phyloP scores from a whole-genome alignment of 805 yeast genomes.

The Monosporozyma siamensis region DNA sequence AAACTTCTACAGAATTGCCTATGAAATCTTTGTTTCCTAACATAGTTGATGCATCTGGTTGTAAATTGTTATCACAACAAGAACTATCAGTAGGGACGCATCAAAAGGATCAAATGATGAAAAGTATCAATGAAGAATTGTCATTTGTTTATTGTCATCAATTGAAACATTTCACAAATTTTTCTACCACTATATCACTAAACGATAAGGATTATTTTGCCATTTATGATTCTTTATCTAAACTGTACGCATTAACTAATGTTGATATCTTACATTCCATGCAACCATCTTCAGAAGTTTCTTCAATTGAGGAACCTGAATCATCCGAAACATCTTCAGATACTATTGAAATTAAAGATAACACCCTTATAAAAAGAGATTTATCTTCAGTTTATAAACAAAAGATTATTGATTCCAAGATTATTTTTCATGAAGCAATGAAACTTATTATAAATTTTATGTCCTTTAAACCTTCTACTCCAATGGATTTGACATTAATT shows the following conservation, averaged over 20 bases:
- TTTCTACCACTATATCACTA: slow-evolving; percentile 10
- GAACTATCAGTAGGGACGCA: slow-evolving; percentile 30
- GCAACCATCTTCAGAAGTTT: neutral
- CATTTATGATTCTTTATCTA: slow-evolving; percentile 5
- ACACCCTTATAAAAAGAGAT: neutral
- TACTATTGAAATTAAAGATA: neutral
- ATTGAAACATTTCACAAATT: slow-evolving; percentile 19
- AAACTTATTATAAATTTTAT: slow-evolving; percentile 34
- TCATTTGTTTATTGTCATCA: slow-evolving; percentile 30
- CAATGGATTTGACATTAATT: slow-evolving; percentile 15
- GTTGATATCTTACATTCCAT: slow-evolving; percentile 5
- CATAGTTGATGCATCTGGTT: slow-evolving; percentile 43
- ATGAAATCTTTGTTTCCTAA: slow-evolving; percentile 39
- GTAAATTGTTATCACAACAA: slow-evolving; percentile 27
- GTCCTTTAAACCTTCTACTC: slow-evolving; percentile 38
- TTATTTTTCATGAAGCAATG: slow-evolving; percentile 31
- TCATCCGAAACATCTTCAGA: too few relatives aligned
- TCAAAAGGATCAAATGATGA: slow-evolving; percentile 30
- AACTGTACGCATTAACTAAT: slow-evolving; percentile 6
- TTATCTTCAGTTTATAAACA: neutral
- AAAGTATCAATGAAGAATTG: slow-evolving; percentile 26
- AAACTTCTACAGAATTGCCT: slow-evolving; percentile 28
- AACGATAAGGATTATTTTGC: slow-evolving; percentile 4
- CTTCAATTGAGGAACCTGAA: neutral
- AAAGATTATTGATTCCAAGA: slow-evolving; percentile 4